Evolutionary conservation across 371 early-diverging fungal species (phyloP), one percentile per base, ranked within the genome.

Genomic region (Catenaria anguillulae): DNA sequence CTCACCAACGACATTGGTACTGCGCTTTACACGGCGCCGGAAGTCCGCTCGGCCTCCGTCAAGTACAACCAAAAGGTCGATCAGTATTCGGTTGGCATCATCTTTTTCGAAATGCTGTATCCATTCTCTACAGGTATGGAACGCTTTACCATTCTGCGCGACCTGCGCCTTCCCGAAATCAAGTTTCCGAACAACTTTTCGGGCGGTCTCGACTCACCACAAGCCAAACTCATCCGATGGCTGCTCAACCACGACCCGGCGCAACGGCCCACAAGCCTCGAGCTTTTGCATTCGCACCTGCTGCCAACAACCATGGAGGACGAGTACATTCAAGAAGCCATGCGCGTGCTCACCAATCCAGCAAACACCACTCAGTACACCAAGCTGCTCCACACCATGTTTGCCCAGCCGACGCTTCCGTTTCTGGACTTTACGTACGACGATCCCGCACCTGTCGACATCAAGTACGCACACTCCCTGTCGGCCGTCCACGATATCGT

Each of bases 381-480:
- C 42, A 77, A 84, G 33, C 76, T 96, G 34, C 84, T 95, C 77
- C 73, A 78, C 0, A 80, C 90, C 23, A 75, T 96, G 67, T 94
- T 94, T 66, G 77, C 79, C 0, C 87, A 87, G 65, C 73, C 77
- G 1, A 74, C 85, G 0, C 89, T 90, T 73, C 75, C 80, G 64
- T 90, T 89, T 67, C 90, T 88, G 63, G 96, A 93, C 62, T 86
- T 87, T 64, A 85, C 91, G 0, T 95, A 86, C 66, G 97, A 95
- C 62, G 36, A 29, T 36, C 65, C 75, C 71, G 59, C 66, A 72
- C 66, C 12, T 77, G 73, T 80, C 62, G 86, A 86, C 67, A 77
- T 75, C 15, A 77, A 74, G 62, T 75, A 80, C 55, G 75, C 83
- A 6, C 74, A 87, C 33, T 86, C 84, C 66, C 79, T 78, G 58